phyloP scores from a whole-genome alignment of 768 basidiomycete species.

The Porpolomopsis calyptriformis region DNA sequence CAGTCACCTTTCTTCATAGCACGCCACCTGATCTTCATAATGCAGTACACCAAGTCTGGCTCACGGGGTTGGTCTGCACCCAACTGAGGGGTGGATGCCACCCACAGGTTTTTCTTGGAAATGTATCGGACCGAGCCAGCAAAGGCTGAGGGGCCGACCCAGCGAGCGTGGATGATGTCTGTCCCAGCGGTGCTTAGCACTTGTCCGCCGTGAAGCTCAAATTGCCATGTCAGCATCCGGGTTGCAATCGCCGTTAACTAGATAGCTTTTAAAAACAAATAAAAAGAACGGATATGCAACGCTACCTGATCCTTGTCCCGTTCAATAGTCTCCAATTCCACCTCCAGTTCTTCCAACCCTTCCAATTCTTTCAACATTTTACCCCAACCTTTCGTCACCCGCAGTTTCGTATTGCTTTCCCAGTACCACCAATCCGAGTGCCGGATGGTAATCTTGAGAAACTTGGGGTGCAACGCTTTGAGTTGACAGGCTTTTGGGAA shows the following conservation, averaged over 20 bases:
- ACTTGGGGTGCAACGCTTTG: conserved; percentile 6
- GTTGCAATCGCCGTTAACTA: background rate
- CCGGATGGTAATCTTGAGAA: conserved; percentile 12
- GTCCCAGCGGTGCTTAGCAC: background rate
- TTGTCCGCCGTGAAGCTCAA: conserved; percentile 2
- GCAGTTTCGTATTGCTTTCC: conserved; percentile 13
- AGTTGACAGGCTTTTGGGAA: background rate
- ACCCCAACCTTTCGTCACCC: conserved; percentile 11
- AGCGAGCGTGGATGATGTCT: background rate
- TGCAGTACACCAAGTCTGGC: background rate
- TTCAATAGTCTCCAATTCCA: conserved; percentile 19
- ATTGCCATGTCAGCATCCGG: background rate
- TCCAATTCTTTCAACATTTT: conserved; percentile 5
- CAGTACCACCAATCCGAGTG: conserved; percentile 20
- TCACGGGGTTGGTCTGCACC: background rate
- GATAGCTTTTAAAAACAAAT: background rate
- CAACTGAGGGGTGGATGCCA: too few relatives aligned
- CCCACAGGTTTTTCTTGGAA: background rate
- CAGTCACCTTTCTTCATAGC: too few relatives aligned
- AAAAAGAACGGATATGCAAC: background rate
- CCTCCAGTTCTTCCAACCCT: conserved; percentile 12
- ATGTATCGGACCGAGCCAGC: background rate
- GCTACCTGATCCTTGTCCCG: conserved; percentile 13
- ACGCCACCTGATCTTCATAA: conserved; percentile 1
- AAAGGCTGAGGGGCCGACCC: conserved; percentile 1